Base-by-base conservation (phyloP, 2,329 filamentous ascomycete species). In the Remersonia thermophila region DNA sequence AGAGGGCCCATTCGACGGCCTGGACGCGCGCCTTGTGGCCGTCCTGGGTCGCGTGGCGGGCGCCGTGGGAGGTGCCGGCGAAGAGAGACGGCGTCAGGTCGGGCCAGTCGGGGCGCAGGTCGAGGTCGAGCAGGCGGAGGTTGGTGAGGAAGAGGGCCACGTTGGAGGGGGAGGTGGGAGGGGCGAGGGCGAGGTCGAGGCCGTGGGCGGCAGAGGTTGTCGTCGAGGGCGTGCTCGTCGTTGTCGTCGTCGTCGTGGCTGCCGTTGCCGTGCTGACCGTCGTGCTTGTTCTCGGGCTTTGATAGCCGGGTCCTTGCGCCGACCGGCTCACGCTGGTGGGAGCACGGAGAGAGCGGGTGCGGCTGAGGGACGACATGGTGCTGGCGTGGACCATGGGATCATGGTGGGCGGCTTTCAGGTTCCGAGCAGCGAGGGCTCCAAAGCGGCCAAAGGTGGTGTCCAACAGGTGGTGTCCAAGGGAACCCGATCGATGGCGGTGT, bases 1-100 rank as follows among this genome's bases (percentile, higher is more conserved):
- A 94, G n/a, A 96, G 64, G 1, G 80, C 76, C 85, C 89, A 96
- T 63, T 98, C 91, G 27, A 87, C 75, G 41, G 76, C 76, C 48
- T 83, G 77, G 27, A 93, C 77, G 36, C 89, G 75, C 56, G 80
- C 80, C 60, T 89, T 91, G 57, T 89, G 81, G 36, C 82, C 82
- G 20, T 23, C 9, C 44, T 80, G 77, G 0, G 70, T 68, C 3
- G 69, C 70, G 49, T 83, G 72, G 39, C 69, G 77, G n/a, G n/a
- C n/a, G n/a, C n/a, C n/a, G n/a, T n/a, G n/a, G n/a, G n/a, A n/a
- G n/a, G n/a, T n/a, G 3, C 68, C 64, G 3, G 74, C 73, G 53
- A 96, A 84, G 2, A 80, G 82, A 33, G 78, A 67, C 0, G 67
- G 54, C 1, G 73, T 77, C 38, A 95, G 81, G 13, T 61, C 68